These are phyloP conservation scores for Picochlorum sp. DNA, from an alignment of 139 green algal species.

Conservation along the genomic window DNA sequence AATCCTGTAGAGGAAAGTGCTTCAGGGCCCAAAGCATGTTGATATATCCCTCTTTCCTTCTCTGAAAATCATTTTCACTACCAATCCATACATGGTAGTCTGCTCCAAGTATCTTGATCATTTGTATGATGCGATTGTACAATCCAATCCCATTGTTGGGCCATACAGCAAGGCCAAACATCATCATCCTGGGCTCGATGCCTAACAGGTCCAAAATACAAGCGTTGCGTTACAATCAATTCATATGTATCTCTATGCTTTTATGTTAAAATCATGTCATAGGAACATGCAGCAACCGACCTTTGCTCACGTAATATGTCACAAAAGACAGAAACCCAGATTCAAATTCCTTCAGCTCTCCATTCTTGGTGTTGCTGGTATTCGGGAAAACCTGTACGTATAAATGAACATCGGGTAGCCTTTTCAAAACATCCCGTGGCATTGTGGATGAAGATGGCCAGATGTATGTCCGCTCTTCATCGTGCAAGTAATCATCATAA, in stretches of 20 bases:
- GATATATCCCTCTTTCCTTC: not conserved
- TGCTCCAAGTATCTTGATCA: not conserved
- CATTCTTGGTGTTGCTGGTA: too few relatives aligned
- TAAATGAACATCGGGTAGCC: not conserved
- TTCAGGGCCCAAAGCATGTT: not conserved
- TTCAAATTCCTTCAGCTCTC: too few relatives aligned
- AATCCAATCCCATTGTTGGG: not conserved
- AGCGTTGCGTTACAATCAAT: too few relatives aligned
- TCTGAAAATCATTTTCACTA: not conserved
- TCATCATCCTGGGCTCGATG: not conserved
- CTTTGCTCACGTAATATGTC: not conserved
- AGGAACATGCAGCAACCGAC: too few relatives aligned
- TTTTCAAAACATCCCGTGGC: not conserved
- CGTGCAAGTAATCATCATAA: not conserved
- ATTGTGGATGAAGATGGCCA: not conserved
- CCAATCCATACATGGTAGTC: conserved; percentile 5
- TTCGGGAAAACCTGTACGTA: too few relatives aligned
- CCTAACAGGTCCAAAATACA: too few relatives aligned
- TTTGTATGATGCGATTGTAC: not conserved
- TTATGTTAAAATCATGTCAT: too few relatives aligned
- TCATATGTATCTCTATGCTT: too few relatives aligned
- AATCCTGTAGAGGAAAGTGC: conserved; percentile 9
- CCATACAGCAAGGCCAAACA: not conserved
- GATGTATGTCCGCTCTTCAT: not conserved
- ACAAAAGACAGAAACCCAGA: too few relatives aligned